These are phyloP conservation scores for Rubus parviflorus DNA, from an alignment of 306 rosid species.

Conservation along the genomic window DNA sequence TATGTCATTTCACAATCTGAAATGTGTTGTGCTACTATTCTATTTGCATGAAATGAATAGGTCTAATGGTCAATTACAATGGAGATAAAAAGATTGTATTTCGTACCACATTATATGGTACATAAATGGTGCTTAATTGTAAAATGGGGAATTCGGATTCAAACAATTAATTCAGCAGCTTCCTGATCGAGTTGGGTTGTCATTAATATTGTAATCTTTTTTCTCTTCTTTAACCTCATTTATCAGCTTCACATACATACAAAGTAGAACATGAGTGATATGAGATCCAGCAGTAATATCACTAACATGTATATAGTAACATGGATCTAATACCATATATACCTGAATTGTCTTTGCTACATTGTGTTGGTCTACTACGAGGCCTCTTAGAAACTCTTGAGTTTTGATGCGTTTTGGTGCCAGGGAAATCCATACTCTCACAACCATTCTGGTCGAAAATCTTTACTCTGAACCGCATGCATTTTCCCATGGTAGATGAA, in stretches of 20 bases:
- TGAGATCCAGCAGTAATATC: not conserved
- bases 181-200: no score
- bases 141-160: no score
- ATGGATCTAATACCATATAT: not conserved
- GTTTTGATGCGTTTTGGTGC: not conserved
- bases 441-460: constrained; percentile 11
- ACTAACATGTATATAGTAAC: not conserved
- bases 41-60: not conserved
- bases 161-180: no score
- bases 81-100: not conserved
- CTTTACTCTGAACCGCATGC: constrained; percentile 5
- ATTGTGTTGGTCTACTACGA: constrained; percentile 19
- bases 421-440: constrained; percentile 11
- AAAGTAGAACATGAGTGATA: not conserved
- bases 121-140: no score
- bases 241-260: not conserved
- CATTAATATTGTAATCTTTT: not conserved
- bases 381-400: not conserved
- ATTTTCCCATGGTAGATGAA: not conserved
- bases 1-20: no score
- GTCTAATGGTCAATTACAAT: not conserved
- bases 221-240: not conserved
- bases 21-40: not conserved
- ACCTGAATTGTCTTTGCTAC: constrained; percentile 3
- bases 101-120: not conserved